Evolutionary conservation across 768 basidiomycete species (phyloP).

Genomic region (Tubosaeta sp.): DNA sequence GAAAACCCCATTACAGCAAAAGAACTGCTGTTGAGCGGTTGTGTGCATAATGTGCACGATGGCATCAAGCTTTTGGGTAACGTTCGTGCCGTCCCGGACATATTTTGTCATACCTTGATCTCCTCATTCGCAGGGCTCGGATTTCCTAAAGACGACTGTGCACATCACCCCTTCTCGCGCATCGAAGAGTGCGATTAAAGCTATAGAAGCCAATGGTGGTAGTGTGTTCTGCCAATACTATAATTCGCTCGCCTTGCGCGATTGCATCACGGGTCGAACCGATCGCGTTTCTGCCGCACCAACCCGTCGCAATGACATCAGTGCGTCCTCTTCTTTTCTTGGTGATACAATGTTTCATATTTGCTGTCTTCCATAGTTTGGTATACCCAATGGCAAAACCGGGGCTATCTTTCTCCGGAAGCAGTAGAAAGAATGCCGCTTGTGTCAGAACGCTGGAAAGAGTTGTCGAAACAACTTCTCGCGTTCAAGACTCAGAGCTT

Average conservation of each 20-base stretch:
- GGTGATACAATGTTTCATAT: conserved; percentile 6
- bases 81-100: conserved; percentile 39
- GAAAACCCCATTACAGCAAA: conserved; percentile 84
- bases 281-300: conserved; percentile 76
- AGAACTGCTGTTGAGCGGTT: conserved; percentile 80
- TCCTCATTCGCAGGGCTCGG: conserved; percentile 48
- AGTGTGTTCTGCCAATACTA: conserved; percentile 88
- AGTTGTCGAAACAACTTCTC: conserved; percentile 57
- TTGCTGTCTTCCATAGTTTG: conserved; percentile 47
- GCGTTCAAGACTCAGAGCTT: conserved; percentile 40
- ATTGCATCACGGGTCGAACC: conserved; percentile 66
- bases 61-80: conserved; percentile 90
- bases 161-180: conserved; percentile 82
- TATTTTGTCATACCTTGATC: neutral
- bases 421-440: conserved; percentile 58
- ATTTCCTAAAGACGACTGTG: conserved; percentile 64
- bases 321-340: conserved; percentile 41
- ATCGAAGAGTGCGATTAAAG: conserved; percentile 79
- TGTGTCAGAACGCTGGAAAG: conserved; percentile 67
- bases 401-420: conserved; percentile 67
- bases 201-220: conserved; percentile 80
- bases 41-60: conserved; percentile 82
- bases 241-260: conserved; percentile 78
- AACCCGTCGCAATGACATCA: conserved; percentile 79
- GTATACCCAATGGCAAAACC: conserved; percentile 70